Conservation (phyloP, 2,329 filamentous ascomycete genomes). For the Penicillium olsonii region DNA sequence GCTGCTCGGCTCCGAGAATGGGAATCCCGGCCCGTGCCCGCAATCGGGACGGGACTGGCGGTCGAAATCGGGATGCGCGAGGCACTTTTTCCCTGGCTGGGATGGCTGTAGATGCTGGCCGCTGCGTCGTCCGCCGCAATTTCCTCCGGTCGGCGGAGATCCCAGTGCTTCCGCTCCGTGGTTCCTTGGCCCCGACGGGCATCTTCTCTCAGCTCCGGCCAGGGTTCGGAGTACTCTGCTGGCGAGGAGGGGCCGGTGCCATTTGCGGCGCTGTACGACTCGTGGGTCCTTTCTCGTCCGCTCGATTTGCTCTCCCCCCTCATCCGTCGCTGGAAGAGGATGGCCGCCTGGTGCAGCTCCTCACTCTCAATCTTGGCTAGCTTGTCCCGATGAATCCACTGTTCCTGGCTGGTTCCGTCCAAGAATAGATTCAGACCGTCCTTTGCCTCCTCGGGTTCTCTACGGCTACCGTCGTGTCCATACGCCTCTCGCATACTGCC, state of each 20-base stretch:
- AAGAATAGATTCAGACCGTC: slow-evolving; percentile 18
- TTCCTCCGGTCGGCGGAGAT: slow-evolving; percentile 76
- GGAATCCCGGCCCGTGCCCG: slow-evolving; percentile 64
- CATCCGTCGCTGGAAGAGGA: slow-evolving; percentile 43
- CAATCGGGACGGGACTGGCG: slow-evolving; percentile 72
- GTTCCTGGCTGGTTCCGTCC: slow-evolving; percentile 36
- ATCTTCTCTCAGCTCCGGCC: slow-evolving; percentile 38
- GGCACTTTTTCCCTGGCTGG: slow-evolving; percentile 59
- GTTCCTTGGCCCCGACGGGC: slow-evolving; percentile 37
- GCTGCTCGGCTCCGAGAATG: slow-evolving; percentile 62
- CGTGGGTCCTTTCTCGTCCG: slow-evolving; percentile 40
- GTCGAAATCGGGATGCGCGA: slow-evolving; percentile 89
- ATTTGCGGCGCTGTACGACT: slow-evolving; percentile 34
- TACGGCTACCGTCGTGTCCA: slow-evolving; percentile 20
- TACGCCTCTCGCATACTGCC: slow-evolving; percentile 39
- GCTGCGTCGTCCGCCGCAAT: slow-evolving; percentile 57
- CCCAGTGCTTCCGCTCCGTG: slow-evolving; percentile 60
- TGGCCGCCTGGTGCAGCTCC: slow-evolving; percentile 51
- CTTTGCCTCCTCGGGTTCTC: slow-evolving; percentile 15
- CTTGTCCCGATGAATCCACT: slow-evolving; percentile 55
- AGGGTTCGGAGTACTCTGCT: slow-evolving; percentile 36
- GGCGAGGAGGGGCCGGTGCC: slow-evolving; percentile 27
- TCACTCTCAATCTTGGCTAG: slow-evolving; percentile 53
- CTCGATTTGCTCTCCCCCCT: slow-evolving; percentile 39
- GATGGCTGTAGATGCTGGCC: slow-evolving; percentile 55